A percentile compares a stretch with the other conserved stretches of the same genome.
phyloP scores from a whole-genome alignment of 257 asterid species.

The Hygrophila difformis region DNA sequence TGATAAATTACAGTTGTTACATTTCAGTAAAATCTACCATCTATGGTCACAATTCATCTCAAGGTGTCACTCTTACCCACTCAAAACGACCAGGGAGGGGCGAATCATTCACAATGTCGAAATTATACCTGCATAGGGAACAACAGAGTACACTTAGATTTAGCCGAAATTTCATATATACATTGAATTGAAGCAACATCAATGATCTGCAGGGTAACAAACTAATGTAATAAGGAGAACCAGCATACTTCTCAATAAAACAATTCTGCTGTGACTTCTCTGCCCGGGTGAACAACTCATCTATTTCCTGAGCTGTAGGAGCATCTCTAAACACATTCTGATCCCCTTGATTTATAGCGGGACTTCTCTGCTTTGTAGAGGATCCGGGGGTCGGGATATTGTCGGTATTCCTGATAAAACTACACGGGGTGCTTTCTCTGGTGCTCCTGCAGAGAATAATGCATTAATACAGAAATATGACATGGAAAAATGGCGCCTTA shows the following conservation, averaged over 20 bases:
- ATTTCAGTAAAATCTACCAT: conserved; percentile 1
- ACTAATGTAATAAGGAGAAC: background rate
- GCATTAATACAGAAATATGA: too few species aligned
- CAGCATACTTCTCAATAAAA: conserved; percentile 54
- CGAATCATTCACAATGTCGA: conserved; percentile 31
- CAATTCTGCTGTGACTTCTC: conserved; percentile 47
- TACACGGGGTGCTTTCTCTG: conserved; percentile 62
- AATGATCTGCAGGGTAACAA: background rate
- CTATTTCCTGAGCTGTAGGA: conserved; percentile 48
- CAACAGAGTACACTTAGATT: background rate
- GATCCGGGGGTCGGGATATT: conserved; percentile 32
- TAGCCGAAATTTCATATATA: background rate
- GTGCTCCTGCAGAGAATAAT: conserved; percentile 38
- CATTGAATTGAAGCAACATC: background rate
- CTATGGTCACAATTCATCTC: conserved; percentile 20
- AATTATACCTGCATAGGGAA: conserved; percentile 43
- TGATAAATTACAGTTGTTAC: conserved; percentile 5
- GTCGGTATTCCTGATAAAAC: conserved; percentile 32
- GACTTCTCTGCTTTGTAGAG: conserved; percentile 32
- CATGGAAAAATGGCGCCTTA: too few species aligned
- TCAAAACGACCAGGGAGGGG: conserved; percentile 44
- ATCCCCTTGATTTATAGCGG: conserved; percentile 22
- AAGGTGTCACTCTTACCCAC: conserved; percentile 41
- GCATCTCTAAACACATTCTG: conserved; percentile 24
- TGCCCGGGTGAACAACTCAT: conserved; percentile 43